Percentiles rank a stretch among this genome's conserved stretches.
Evolutionary conservation across 1,139 yeast genomes (phyloP).

Genomic region (Candida albicans): DNA sequence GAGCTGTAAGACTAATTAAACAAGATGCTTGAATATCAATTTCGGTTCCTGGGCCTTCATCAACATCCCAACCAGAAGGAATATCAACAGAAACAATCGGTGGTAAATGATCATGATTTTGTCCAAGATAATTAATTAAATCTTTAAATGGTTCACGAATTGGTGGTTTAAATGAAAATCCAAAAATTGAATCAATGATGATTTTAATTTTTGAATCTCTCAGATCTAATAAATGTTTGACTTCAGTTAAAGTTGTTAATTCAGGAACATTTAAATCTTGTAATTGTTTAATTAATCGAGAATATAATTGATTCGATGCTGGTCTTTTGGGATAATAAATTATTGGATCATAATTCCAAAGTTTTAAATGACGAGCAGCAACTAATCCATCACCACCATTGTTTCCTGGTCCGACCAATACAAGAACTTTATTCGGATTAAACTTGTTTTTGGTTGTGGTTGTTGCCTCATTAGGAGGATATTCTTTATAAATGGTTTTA

Average conservation of each 20-base stretch:
- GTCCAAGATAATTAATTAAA: conserved; percentile 49
- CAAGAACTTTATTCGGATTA: conserved; percentile 43
- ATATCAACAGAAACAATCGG: conserved; percentile 84
- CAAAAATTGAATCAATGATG: conserved; percentile 83
- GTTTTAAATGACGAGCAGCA: conserved; percentile 84
- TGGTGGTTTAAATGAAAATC: conserved; percentile 91
- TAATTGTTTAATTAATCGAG: conserved; percentile 57
- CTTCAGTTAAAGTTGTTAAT: conserved; percentile 36
- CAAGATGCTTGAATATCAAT: conserved; percentile 57
- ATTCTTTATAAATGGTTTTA: conserved; percentile 69
- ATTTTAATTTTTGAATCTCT: conserved; percentile 21
- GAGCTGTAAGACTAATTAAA: conserved; percentile 86
- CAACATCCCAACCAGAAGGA: conserved; percentile 98
- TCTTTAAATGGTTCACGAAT: conserved; percentile 74
- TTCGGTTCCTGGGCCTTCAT: conserved; percentile 62
- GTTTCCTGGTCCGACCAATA: conserved; percentile 92
- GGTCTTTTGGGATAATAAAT: conserved; percentile 68
- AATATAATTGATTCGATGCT: conserved; percentile 41
- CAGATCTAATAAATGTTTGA: conserved; percentile 26
- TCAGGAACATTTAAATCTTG: conserved; percentile 53
- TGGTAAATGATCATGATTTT: conserved; percentile 30
- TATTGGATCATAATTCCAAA: conserved; percentile 71
- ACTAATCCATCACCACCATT: conserved; percentile 97
- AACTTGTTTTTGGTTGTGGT: conserved; percentile 19
- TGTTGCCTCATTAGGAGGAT: conserved; percentile 41